phyloP scores from a whole-genome alignment of 495 filamentous ascomycete species.

The Neurospora intermedia region DNA sequence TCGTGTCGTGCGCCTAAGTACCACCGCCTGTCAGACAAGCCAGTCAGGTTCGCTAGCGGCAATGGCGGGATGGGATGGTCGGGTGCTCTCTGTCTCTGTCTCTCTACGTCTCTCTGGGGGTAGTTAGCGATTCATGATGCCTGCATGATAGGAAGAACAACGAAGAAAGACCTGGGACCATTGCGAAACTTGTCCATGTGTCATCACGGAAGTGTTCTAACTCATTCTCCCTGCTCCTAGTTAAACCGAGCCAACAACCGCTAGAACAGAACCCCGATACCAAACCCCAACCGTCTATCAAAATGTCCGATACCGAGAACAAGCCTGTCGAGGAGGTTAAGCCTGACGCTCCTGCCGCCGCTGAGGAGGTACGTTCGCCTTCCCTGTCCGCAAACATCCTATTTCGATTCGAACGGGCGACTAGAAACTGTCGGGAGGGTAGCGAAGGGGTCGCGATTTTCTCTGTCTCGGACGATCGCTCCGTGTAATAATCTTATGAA shows the following conservation, averaged over 20 bases:
- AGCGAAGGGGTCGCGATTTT: neutral
- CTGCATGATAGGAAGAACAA: neutral
- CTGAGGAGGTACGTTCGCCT: constrained; percentile 29
- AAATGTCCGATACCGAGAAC: constrained; percentile 33
- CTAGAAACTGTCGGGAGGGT: neutral
- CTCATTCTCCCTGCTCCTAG: neutral
- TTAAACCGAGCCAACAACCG: neutral
- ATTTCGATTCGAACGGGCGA: neutral
- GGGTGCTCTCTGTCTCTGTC: neutral
- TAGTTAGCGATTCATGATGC: neutral
- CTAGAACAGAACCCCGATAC: neutral
- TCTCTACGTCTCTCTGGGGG: neutral
- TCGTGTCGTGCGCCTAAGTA: neutral
- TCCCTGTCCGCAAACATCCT: neutral
- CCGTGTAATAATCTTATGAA: neutral
- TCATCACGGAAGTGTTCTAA: neutral
- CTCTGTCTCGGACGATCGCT: neutral
- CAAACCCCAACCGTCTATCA: constrained; percentile 5
- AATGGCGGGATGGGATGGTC: neutral
- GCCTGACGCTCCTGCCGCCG: constrained; percentile 37
- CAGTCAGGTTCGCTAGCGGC: neutral
- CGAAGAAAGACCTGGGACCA: neutral
- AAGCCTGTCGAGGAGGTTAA: constrained; percentile 28
- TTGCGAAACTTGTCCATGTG: neutral
- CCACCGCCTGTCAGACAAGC: neutral